Percentiles rank a stretch among this genome's conserved stretches.
Evolutionary conservation across 768 basidiomycete species (phyloP).

Genomic region (Tylopilus sp.): DNA sequence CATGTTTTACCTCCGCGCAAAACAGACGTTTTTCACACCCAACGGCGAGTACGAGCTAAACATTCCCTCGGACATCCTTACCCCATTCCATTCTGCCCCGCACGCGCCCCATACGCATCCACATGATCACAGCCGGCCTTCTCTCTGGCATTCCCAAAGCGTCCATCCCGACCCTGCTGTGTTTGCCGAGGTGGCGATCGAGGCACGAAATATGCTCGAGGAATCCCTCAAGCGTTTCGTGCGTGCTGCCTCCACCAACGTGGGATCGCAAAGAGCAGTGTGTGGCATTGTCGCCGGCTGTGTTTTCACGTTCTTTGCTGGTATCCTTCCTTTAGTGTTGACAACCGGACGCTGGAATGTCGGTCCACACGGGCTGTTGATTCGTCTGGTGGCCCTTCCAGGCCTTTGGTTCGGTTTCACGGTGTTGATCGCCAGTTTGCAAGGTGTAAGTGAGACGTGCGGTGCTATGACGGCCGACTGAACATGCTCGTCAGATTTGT

Average conservation of each 20-base stretch:
- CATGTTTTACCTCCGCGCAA: slow-evolving; percentile 75
- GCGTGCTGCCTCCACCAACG: slow-evolving; percentile 60
- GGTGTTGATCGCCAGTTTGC: slow-evolving; percentile 56
- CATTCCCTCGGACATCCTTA: slow-evolving; percentile 61
- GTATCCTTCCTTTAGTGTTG: slow-evolving; percentile 52
- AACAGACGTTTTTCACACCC: slow-evolving; percentile 77
- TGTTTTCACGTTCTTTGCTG: slow-evolving; percentile 45
- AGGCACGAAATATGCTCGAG: slow-evolving; percentile 56
- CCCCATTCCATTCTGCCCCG: slow-evolving; percentile 49
- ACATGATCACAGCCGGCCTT: slow-evolving; percentile 7
- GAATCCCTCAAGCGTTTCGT: slow-evolving; percentile 67
- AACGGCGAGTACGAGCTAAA: slow-evolving; percentile 69
- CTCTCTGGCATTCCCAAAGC: slow-evolving; percentile 28
- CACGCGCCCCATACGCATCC: slow-evolving; percentile 14
- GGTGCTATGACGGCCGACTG: neutral
- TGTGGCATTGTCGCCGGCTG: slow-evolving; percentile 68
- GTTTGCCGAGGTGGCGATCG: slow-evolving; percentile 57
- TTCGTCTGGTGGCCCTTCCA: slow-evolving; percentile 57
- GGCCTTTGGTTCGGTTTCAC: slow-evolving; percentile 70
- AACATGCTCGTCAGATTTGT: slow-evolving; percentile 40
- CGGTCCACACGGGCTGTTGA: slow-evolving; percentile 43
- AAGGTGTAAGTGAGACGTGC: slow-evolving; percentile 47
- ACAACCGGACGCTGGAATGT: slow-evolving; percentile 35
- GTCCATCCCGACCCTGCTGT: slow-evolving; percentile 62
- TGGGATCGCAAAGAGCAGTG: slow-evolving; percentile 64